These are phyloP conservation scores for Candida dubliniensis DNA, from an alignment of 1,139 yeast species.

Conservation along the genomic window DNA sequence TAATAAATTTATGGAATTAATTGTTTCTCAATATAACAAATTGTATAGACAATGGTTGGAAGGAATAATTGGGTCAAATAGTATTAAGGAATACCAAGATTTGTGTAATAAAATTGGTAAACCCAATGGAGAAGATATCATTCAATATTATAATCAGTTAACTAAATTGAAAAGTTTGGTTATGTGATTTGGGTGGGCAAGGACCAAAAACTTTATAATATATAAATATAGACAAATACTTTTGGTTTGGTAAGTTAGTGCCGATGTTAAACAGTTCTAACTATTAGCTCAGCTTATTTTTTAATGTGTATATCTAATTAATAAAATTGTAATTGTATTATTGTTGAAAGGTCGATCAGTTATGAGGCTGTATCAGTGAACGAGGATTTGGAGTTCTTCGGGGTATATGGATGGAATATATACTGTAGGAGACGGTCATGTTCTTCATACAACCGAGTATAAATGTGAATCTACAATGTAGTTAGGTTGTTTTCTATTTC, in stretches of 20 bases:
- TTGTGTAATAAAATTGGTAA: slow-evolving; percentile 9
- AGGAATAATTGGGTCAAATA: slow-evolving; percentile 13
- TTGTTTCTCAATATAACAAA: slow-evolving; percentile 13
- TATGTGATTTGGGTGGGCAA: not conserved
- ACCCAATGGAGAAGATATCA: slow-evolving; percentile 13
- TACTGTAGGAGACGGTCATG: too few relatives aligned
- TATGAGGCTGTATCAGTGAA: too few relatives aligned
- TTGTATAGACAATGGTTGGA: slow-evolving; percentile 16
- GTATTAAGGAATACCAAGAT: slow-evolving; percentile 12
- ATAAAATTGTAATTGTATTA: too few relatives aligned
- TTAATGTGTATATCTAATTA: too few relatives aligned
- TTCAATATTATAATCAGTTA: slow-evolving; percentile 15
- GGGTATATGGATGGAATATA: too few relatives aligned
- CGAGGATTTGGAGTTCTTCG: too few relatives aligned
- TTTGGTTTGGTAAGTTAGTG: not conserved
- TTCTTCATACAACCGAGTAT: too few relatives aligned
- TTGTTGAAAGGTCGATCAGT: too few relatives aligned
- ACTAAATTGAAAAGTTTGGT: slow-evolving; percentile 14
- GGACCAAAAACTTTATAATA: too few relatives aligned
- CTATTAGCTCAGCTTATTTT: too few relatives aligned
- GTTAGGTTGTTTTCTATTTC: too few relatives aligned
- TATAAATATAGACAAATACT: not conserved
- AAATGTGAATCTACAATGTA: too few relatives aligned
- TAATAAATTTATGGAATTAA: slow-evolving; percentile 14
- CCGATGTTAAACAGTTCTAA: not conserved